Conservation (phyloP, 192 early-diverging fungal species). For the Umbelopsis vinacea region DNA sequence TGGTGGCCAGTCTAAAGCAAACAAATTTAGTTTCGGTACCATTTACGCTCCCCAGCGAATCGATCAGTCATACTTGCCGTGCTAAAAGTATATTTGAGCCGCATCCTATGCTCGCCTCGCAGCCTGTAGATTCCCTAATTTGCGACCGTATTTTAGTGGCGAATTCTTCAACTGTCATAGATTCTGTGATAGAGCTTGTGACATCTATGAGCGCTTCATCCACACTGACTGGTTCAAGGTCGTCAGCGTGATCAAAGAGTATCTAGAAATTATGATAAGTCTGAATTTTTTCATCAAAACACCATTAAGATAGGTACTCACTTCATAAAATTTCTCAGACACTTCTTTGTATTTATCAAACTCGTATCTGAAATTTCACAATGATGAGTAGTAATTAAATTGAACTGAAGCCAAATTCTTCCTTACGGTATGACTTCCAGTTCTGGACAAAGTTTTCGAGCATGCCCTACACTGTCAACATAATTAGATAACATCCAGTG, state of each 20-base stretch:
- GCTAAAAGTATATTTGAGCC: conserved; percentile 75
- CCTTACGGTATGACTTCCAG: conserved; percentile 66
- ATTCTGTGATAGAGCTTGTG: conserved; percentile 36
- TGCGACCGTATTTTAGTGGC: conserved; percentile 59
- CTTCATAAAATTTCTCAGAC: conserved; percentile 65
- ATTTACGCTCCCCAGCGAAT: not conserved
- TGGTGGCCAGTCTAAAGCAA: conserved; percentile 59
- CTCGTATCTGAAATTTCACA: conserved; percentile 48
- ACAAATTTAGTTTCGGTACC: not conserved
- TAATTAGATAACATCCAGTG: not conserved
- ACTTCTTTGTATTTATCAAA: conserved; percentile 72
- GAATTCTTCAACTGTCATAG: conserved; percentile 47
- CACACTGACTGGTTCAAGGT: conserved; percentile 80
- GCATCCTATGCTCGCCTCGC: conserved; percentile 78
- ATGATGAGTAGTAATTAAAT: not conserved
- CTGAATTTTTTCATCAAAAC: not conserved
- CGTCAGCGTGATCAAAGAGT: conserved; percentile 63
- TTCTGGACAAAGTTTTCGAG: conserved; percentile 67
- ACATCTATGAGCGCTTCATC: conserved; percentile 88
- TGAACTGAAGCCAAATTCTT: conserved; percentile 45
- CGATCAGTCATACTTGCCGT: conserved; percentile 40
- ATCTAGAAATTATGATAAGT: conserved; percentile 42
- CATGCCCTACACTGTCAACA: conserved; percentile 57
- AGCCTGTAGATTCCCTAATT: conserved; percentile 58
- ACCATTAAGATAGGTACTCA: not conserved